Evolutionary conservation across 345 rosid species (phyloP), one percentile per base, ranked within the genome.

Genomic region (Erucastrum elatum): DNA sequence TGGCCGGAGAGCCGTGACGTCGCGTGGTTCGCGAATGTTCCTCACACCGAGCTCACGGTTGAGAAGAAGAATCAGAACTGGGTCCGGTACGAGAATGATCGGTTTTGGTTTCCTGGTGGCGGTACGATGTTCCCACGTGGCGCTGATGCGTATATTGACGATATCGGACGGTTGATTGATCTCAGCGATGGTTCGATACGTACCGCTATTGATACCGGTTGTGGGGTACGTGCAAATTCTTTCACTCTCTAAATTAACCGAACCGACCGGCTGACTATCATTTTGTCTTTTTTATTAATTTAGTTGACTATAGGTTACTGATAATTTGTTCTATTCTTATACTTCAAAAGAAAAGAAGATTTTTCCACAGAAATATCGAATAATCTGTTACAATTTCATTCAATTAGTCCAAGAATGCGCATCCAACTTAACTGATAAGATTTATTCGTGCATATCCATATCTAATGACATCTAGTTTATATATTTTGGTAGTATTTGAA

Each of bases 41-140:
- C 99, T 2, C 99, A 95, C 49, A 90, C 87, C 77, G 91, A 91
- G 75, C 78, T 95, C 80, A 88, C 91, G 3, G 89, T 91, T 8
- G 99, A 93, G 91, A 95, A 95, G 59, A 87, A 85, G 86, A 84
- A 84, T 6, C 99, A 95, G 88, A 95, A 95, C 56, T 95, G 99
- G 98, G 87, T 95, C 51, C 85, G 72, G 60, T 86, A 82, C 12
- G 86, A 88, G 62, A 90, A 94, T 0, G 91, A 90, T 39, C 86
- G 86, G 80, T 85, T 95, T 84, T 75, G 82, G 34, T 95, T 95
- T 67, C 99, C 99, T 2, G 99, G 99, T 0, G 99, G 98, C 0
- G 99, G 99, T 71, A 95, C 99, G 49, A 95, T 90, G 98, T 95
- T 95, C 70, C 90, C 97, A 4, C 86, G 76, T 16, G 99, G 98